Evolutionary conservation across 2,329 filamentous ascomycete species (phyloP), one percentile per base, ranked within the genome.

Genomic region (Drechslera avenae): DNA sequence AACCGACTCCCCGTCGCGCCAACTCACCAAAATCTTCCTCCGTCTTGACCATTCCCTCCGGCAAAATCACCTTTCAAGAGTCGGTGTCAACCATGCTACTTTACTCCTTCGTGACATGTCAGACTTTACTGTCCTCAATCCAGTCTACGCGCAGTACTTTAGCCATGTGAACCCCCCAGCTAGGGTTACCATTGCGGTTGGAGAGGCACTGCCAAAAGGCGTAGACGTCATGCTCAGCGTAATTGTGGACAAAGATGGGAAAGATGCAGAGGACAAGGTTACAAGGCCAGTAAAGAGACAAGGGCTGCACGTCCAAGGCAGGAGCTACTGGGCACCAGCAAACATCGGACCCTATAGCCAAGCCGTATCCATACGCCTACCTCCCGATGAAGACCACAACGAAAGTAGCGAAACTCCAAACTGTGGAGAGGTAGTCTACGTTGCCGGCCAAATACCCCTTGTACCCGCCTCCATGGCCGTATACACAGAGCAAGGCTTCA

Each of bases 321-420:
- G 90, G 32, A 96, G 91, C 9, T 97, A 97, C 79, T 99, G 94
- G 94, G 94, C 94, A 0, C 94, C 94, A 0, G 93, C 94, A 16
- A 97, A 97, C 67, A 97, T 99, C 46, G 94, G 94, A 0, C 94
- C 94, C 0, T 97, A 97, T 73, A 97, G 92, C 48, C 94, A 99
- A 76, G 91, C 91, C 3, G 85, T 94, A 41, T 79, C 82, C 2
- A 75, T 84, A 9, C 78, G 78, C 1, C 40, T 73, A 9, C 74
- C 59, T 4, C 69, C 3, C 46, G 75, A 10, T 33, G 30, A 35
- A 14, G 9, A 36, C 30, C 33, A 41, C 33, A 21, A 18, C 14
- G 66, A 68, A 9, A 45, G 18, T 8, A 44, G 18, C 9, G 56
- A 44, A 43, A 54, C 10, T 21, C 30, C 41, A 8, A 54, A 37